Evolutionary conservation across 2,329 filamentous ascomycete species (phyloP), one percentile per base, ranked within the genome.

Genomic region (Elsinoe arachidis): DNA sequence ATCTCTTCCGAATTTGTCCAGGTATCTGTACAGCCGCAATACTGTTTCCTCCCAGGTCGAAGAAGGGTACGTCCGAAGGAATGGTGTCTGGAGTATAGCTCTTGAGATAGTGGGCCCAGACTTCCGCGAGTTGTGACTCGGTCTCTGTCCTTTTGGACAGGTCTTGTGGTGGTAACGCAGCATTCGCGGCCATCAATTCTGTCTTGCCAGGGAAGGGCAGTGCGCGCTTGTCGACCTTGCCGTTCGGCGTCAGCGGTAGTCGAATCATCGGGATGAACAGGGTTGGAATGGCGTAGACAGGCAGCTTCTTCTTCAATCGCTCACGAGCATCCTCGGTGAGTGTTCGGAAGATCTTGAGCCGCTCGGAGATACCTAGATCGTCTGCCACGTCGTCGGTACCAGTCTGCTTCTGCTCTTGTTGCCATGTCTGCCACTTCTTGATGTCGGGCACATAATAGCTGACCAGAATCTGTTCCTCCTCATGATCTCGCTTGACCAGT

Each of bases 371-470:
- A 11, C 62, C 63, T 58, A 68, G 65, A 30, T 63, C 64, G 41
- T 70, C 66, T 23, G 58, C 39, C 11, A 61, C 59, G 39, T 46
- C 55, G 15, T 60, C 34, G 1, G 55, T 55, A 4, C 51, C 30
- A n/a, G 55, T 43, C 11, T 61, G 58, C 33, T 62, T 63, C 21
- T 65, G 64, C 54, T 75, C 73, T 46, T 80, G 72, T 30, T 91
- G 75, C 81, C 84, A 92, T 17, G 80, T 73, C 41, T 78, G 73
- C 89, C 90, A 96, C 63, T 85, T 80, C 61, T 80, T 79, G 71
- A 84, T 79, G 64, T 95, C 87, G 9, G 91, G 90, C 2, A 96
- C 90, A 60, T 96, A 82, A 70, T 96, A 96, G 69, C 86, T 95
- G 64, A 96, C 88, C 17, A 97, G 77, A 0, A 81, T 92, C 14